phyloP scores from a whole-genome alignment of 2,329 filamentous ascomycete species.

The Paecilomyces formosus region DNA sequence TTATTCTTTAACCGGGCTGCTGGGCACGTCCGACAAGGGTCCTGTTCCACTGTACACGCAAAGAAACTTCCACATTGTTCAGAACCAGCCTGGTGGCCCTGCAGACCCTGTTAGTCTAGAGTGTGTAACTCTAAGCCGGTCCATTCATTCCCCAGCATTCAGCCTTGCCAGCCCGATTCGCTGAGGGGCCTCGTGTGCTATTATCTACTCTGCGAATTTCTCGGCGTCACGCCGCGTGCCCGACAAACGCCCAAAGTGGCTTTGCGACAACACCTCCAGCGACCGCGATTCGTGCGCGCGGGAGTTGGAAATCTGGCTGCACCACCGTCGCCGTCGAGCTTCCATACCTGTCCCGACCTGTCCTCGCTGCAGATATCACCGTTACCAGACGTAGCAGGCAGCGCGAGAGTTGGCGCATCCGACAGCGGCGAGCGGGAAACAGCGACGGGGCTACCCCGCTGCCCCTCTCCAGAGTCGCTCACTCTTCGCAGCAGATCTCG shows the following conservation, averaged over 20 bases:
- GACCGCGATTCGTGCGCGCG: conserved; percentile 12
- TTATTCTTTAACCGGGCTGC: background rate
- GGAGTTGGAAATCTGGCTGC: conserved; percentile 33
- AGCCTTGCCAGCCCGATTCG: background rate
- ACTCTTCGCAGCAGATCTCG: conserved; percentile 21
- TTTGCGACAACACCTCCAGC: conserved; percentile 1
- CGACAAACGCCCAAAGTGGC: conserved; percentile 5
- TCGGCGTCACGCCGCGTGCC: background rate
- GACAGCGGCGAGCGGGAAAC: conserved; percentile 17
- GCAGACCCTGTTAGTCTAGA: too few species aligned
- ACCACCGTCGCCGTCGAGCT: conserved; percentile 32
- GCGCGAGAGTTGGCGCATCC: conserved; percentile 16
- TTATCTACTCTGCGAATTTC: background rate
- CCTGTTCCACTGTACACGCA: background rate
- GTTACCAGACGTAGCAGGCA: conserved; percentile 12
- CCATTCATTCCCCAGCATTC: too few species aligned
- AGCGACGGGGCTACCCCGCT: conserved; percentile 22
- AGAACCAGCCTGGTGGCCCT: too few species aligned
- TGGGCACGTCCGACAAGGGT: conserved; percentile 1
- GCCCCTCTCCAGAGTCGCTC: conserved; percentile 22
- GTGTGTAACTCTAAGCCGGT: too few species aligned
- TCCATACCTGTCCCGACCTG: conserved; percentile 37
- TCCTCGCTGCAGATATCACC: conserved; percentile 27
- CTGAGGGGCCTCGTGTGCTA: background rate
- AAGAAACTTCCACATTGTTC: background rate